These are phyloP conservation scores for Xylariaceae sp. DNA, from an alignment of 2,329 filamentous ascomycete species.

Conservation along the genomic window DNA sequence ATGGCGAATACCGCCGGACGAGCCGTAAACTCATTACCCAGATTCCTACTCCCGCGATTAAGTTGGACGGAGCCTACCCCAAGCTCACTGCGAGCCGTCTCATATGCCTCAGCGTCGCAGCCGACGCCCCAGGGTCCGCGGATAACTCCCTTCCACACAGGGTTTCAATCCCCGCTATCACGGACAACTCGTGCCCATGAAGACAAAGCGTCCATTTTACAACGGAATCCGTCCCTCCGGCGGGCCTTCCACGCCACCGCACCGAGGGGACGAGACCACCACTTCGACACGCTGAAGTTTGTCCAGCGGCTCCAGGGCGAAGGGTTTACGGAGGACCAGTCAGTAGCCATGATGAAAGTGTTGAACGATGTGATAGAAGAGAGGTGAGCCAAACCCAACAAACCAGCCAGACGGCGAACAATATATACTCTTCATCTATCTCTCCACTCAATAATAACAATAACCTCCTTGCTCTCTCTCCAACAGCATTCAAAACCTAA, in stretches of 20 bases:
- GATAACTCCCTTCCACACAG: conserved; percentile 26
- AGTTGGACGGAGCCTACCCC: conserved; percentile 43
- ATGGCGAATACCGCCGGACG: conserved; percentile 28
- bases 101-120: conserved; percentile 23
- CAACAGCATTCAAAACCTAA: conserved; percentile 85
- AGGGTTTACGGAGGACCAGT: conserved; percentile 92
- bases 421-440: background rate
- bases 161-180: conserved; percentile 14
- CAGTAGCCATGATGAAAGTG: conserved; percentile 97
- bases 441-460: conserved; percentile 2
- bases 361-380: conserved; percentile 96
- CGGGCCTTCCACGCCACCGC: conserved; percentile 65
- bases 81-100: conserved; percentile 26
- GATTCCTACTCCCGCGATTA: conserved; percentile 50
- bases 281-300: conserved; percentile 98
- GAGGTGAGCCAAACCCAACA: conserved; percentile 45
- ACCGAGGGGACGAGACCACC: conserved; percentile 65
- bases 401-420: background rate
- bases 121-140: conserved; percentile 17
- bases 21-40: conserved; percentile 41
- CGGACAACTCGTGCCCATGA: background rate
- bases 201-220: conserved; percentile 22
- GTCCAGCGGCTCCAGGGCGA: conserved; percentile 84
- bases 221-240: conserved; percentile 28
- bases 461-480: background rate